A percentile compares a stretch with the other conserved stretches of the same genome.
phyloP scores from a whole-genome alignment of 2,329 filamentous ascomycete genomes.

The Trichophyton rubrum region DNA sequence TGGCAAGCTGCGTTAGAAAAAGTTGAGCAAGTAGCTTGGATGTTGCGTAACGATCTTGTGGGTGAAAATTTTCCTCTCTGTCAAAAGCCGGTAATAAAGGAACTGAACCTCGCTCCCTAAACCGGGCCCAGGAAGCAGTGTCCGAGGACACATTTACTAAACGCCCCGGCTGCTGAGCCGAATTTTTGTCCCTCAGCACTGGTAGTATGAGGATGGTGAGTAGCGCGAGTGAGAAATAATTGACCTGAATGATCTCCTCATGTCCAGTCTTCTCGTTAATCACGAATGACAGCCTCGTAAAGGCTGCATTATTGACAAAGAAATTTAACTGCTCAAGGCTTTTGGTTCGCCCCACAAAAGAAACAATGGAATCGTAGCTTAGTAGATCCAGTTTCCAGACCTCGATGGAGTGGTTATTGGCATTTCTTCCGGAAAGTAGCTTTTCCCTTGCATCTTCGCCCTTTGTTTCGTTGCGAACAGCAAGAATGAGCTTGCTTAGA shows the following conservation, averaged over 20 bases:
- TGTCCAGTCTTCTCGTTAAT: slow-evolving; percentile 23
- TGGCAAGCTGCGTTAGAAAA: slow-evolving; percentile 27
- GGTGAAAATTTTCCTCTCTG: slow-evolving; percentile 17
- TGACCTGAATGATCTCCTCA: slow-evolving; percentile 19
- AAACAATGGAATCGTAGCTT: slow-evolving; percentile 34
- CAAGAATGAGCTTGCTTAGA: slow-evolving; percentile 36
- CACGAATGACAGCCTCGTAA: slow-evolving; percentile 17
- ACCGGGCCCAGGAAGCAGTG: not conserved
- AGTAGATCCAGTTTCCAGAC: slow-evolving; percentile 42
- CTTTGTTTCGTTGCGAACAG: slow-evolving; percentile 33
- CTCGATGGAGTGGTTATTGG: slow-evolving; percentile 30
- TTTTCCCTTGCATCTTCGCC: slow-evolving; percentile 32
- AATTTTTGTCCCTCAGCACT: not conserved
- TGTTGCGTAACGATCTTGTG: slow-evolving; percentile 16
- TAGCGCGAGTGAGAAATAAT: not conserved
- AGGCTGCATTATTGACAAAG: slow-evolving; percentile 36
- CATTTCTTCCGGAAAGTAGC: slow-evolving; percentile 21
- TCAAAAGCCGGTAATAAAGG: slow-evolving; percentile 21
- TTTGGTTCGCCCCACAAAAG: slow-evolving; percentile 29
- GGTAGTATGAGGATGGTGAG: not conserved
- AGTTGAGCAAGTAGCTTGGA: slow-evolving; percentile 27
- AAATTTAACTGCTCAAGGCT: slow-evolving; percentile 33
- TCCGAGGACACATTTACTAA: not conserved
- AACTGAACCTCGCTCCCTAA: slow-evolving; percentile 1
- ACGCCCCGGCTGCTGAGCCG: slow-evolving; percentile 9